Conservation (phyloP, 2,329 filamentous ascomycete genomes). For the Aaosphaeria pasadenensis region DNA sequence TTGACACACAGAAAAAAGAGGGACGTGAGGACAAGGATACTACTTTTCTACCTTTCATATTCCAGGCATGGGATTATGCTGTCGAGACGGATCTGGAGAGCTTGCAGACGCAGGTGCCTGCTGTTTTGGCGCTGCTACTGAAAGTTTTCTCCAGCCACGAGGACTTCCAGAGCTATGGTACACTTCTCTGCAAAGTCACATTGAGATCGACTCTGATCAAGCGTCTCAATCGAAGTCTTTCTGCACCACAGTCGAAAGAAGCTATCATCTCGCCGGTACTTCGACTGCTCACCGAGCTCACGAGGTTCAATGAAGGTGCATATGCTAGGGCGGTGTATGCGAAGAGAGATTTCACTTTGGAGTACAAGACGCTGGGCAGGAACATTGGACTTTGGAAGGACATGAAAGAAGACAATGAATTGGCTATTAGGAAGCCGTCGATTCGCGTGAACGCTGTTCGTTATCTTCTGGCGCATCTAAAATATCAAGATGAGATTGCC, state of each 20-base stretch:
- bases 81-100: slow-evolving; percentile 76
- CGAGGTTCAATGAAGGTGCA: slow-evolving; percentile 79
- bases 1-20: slow-evolving; percentile 56
- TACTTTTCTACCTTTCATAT: slow-evolving; percentile 71
- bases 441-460: slow-evolving; percentile 79
- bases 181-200: slow-evolving; percentile 76
- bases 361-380: slow-evolving; percentile 67
- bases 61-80: slow-evolving; percentile 85
- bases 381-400: slow-evolving; percentile 71
- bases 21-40: slow-evolving; percentile 54
- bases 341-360: slow-evolving; percentile 72
- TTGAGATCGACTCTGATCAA: slow-evolving; percentile 79
- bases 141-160: slow-evolving; percentile 72
- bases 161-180: slow-evolving; percentile 71
- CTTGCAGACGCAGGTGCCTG: slow-evolving; percentile 75
- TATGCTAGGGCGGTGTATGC: slow-evolving; percentile 76
- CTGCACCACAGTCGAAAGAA: slow-evolving; percentile 77
- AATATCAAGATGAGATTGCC: slow-evolving; percentile 70
- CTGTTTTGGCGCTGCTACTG: slow-evolving; percentile 77
- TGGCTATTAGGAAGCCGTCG: slow-evolving; percentile 69
- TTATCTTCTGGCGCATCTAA: slow-evolving; percentile 76
- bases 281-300: slow-evolving; percentile 80
- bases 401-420: slow-evolving; percentile 50
- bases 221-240: slow-evolving; percentile 73
- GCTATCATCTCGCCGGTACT: slow-evolving; percentile 87